phyloP scores from a whole-genome alignment of 345 rosid genomes.

The Lepidium sativum region DNA sequence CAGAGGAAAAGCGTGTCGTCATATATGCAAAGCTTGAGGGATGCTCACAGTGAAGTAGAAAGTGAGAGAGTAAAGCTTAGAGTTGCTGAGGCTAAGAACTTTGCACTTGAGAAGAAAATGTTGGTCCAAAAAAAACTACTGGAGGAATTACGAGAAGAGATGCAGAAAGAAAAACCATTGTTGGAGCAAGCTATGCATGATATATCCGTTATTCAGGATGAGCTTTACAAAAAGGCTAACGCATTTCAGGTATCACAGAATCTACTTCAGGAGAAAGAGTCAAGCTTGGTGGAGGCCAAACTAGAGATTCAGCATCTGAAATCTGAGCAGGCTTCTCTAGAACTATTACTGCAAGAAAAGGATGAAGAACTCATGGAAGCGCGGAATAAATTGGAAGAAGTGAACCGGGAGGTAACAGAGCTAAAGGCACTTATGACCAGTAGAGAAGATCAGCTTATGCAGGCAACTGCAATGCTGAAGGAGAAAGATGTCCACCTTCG shows the following conservation, averaged over 20 bases:
- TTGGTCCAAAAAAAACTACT: conserved; percentile 39
- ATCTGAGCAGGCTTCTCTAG: conserved; percentile 65
- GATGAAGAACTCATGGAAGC: conserved; percentile 51
- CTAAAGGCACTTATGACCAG: conserved; percentile 47
- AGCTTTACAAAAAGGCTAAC: conserved; percentile 41
- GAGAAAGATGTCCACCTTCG: conserved; percentile 63
- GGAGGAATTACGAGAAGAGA: conserved; percentile 43
- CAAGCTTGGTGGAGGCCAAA: conserved; percentile 70
- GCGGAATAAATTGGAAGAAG: conserved; percentile 47
- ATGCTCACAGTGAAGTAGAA: conserved; percentile 65
- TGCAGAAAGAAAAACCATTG: conserved; percentile 45
- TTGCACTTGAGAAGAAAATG: conserved; percentile 52
- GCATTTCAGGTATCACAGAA: conserved; percentile 46
- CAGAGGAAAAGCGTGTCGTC: conserved; percentile 45
- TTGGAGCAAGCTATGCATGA: conserved; percentile 51
- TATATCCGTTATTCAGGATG: conserved; percentile 35
- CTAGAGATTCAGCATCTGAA: conserved; percentile 74
- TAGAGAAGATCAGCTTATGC: conserved; percentile 53
- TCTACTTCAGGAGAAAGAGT: conserved; percentile 53
- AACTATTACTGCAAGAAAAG: conserved; percentile 49
- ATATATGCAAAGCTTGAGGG: conserved; percentile 56
- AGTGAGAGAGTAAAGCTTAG: conserved; percentile 60
- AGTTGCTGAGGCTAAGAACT: conserved; percentile 56
- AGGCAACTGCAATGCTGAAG: conserved; percentile 44
- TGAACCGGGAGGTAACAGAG: conserved; percentile 47